phyloP scores from a whole-genome alignment of 2,329 filamentous ascomycete genomes.

The Aspergillus aculeatus region DNA sequence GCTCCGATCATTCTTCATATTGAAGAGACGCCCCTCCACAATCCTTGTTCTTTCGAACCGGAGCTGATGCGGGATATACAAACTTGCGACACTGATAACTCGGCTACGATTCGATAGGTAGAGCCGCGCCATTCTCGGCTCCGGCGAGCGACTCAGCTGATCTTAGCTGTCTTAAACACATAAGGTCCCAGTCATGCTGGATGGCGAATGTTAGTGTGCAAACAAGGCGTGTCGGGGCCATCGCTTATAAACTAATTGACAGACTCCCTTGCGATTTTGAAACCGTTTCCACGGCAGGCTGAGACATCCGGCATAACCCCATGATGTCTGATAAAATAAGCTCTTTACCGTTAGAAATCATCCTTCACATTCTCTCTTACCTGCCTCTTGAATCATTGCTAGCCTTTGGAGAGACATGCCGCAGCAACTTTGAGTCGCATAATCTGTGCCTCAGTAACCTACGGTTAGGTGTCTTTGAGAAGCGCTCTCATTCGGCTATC shows the following conservation, averaged over 20 bases:
- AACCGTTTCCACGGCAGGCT: not conserved
- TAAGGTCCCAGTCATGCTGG: not conserved
- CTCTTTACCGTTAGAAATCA: constrained; percentile 32
- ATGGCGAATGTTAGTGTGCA: too few relatives aligned
- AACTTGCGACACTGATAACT: not conserved
- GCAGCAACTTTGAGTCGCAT: constrained; percentile 28
- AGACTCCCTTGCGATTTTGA: not conserved
- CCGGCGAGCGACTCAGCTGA: not conserved
- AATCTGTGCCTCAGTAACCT: constrained; percentile 29
- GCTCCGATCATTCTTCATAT: not conserved
- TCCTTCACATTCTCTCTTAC: constrained; percentile 32
- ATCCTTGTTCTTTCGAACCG: not conserved
- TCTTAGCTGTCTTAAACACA: not conserved
- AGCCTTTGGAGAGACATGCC: constrained; percentile 33
- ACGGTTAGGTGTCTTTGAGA: constrained; percentile 35
- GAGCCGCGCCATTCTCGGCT: not conserved
- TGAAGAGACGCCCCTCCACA: not conserved
- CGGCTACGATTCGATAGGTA: not conserved
- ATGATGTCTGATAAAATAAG: constrained; percentile 21
- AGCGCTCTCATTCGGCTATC: constrained; percentile 32
- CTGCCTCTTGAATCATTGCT: constrained; percentile 31
- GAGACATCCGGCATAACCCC: not conserved
- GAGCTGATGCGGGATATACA: not conserved
- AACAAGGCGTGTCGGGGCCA: not conserved
- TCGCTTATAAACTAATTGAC: not conserved